Base-by-base conservation (phyloP, 23 red algal species). In the Agarophyton chilense region DNA sequence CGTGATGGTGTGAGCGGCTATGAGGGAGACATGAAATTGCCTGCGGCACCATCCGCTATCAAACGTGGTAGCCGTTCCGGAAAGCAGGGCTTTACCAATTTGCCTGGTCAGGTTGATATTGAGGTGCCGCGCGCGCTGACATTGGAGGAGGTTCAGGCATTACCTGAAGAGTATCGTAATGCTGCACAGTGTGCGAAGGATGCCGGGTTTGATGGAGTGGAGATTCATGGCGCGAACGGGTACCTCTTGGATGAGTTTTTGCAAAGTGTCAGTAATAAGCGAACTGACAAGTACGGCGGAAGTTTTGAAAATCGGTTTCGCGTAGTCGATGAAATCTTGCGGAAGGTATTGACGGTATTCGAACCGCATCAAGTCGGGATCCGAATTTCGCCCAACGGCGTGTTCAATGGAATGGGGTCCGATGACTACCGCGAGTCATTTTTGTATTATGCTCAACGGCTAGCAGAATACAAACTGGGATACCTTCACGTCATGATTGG, bases 161-260 rank as follows among this genome's bases (percentile, higher is more conserved):
- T 87, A 18, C 79, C 84, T 14, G 60, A 88, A 32, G 94, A 96
- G 67, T 96, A 75, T 60, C 46, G 49, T 24, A 67, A 81, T n/a
- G 88, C 87, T 5, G 88, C 88, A 25, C 40, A 66, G 55, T 42
- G 68, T 10, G 88, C 94, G 16, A 92, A 77, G 60, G 52, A 80
- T 10, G 94, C 88, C 4, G 94, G 94, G 1, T 96, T 96, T 83
- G 94, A 96, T 51, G 94, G 94, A 24, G 87, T 96, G 17, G 94
- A 96, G 53, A 46, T 96, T 13, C 94, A 96, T 62, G 36, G 75
- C 28, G 94, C 88, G 0, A 96, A 96, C 51, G 94, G 94, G 10
- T 96, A 88, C 62, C 55, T 96, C 28, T 49, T 96, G n/a, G 83
- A 96, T 71, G 46, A 75, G 43, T 94, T 98, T 63, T 71, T 98